Conservation (phyloP, 495 filamentous ascomycete genomes). For the Penicillium alfredii region DNA sequence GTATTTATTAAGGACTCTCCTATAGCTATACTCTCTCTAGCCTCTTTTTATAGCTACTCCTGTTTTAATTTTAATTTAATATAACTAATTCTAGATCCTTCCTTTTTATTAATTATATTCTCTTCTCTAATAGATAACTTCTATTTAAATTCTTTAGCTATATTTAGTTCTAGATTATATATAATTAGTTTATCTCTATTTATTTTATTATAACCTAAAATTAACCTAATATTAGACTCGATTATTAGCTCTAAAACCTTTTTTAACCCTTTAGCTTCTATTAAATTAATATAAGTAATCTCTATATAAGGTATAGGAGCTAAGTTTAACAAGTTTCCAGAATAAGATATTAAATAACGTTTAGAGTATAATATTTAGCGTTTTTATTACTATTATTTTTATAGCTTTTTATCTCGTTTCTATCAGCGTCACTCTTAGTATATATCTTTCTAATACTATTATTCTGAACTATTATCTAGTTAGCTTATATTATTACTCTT, state of each 20-base stretch:
- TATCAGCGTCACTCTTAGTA: slow-evolving; percentile 1
- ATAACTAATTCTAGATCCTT: background rate
- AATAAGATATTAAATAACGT: slow-evolving; percentile 1
- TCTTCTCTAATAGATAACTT: background rate
- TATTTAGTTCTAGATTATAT: no score
- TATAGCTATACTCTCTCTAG: slow-evolving; percentile 1
- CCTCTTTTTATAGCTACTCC: background rate
- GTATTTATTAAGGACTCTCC: background rate
- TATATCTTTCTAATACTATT: slow-evolving; percentile 1
- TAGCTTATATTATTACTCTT: background rate
- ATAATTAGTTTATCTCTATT: no score
- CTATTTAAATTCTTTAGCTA: background rate
- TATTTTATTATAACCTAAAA: no score
- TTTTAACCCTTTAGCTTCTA: background rate
- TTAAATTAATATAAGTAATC: slow-evolving; percentile 1
- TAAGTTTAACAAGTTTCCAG: slow-evolving; percentile 1
- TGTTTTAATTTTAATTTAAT: background rate
- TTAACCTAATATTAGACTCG: no score
- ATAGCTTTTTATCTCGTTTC: slow-evolving; percentile 6
- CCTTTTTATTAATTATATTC: background rate
- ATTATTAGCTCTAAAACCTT: background rate
- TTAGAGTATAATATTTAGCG: background rate
- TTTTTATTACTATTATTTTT: slow-evolving; percentile 1
- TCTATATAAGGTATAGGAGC: slow-evolving; percentile 2
- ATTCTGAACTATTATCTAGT: slow-evolving; percentile 1